Base-by-base conservation (phyloP, 2,329 filamentous ascomycete genomes). In the Trichoderma sp. region DNA sequence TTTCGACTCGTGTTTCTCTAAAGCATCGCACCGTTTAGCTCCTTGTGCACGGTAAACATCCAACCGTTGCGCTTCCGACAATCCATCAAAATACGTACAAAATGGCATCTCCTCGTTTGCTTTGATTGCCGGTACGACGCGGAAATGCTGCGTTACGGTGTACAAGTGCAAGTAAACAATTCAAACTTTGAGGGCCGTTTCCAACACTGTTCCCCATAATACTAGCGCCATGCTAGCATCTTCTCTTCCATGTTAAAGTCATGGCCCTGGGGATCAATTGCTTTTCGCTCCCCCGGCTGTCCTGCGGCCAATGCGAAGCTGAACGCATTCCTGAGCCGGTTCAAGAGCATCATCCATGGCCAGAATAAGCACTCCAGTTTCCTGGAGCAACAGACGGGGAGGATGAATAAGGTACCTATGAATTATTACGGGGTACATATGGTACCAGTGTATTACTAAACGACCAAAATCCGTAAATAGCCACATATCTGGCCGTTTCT, bases 281-380 rank as follows among this genome's bases (percentile, higher is more conserved):
- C 50, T 45, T 42, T 29, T 53, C 22, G 52, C 19, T 35, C 22
- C 34, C 42, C 45, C 60, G 42, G 42, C 59, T 12, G 35, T 59
- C 45, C 34, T 39, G 54, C 54, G 58, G 58, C 19, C 39, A 61
- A 34, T 50, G n/a, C n/a, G 19, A 54, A 39, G 61, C 39, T 45
- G 61, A 57, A 65, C 61, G 37, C 61, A 65, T 56, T 65, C 50
- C 52, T 65, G 37, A 34, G 61, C 52, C 42, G 22, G 42, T 19
- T 39, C 27, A 35, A 17, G 45, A 52, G 32, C 27, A 37, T 42
- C 9, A 3, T 54, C 52, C 10, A 19, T 29, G 17, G 27, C n/a
- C n/a, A 54, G 10, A 54, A 34, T 54, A 9, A 19, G 52, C 52
- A 54, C 52, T 32, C 29, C 17, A 5, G 5, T 34, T 32, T 19